A percentile compares a stretch with the other conserved stretches of the same genome.
Conservation (phyloP, 129 eudicot genomes). For the Chrysanthemum makinoi region DNA sequence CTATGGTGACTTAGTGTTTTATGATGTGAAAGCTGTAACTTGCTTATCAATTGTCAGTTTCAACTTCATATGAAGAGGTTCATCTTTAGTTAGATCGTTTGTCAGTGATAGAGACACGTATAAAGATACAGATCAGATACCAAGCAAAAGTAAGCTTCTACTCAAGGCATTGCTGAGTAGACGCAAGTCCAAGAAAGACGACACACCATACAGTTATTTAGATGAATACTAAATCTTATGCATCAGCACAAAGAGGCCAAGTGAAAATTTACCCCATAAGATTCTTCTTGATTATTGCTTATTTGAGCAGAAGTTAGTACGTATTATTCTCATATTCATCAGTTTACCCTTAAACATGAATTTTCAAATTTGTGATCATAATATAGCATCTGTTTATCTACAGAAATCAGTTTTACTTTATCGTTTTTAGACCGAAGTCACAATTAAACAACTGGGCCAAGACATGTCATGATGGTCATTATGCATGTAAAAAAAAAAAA, state of each 20-base stretch:
- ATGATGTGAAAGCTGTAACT: no score
- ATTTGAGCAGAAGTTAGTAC: not conserved
- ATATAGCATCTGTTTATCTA: not conserved
- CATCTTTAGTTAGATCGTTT: no score
- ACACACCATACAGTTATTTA: constrained; percentile 63
- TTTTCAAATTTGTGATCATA: constrained; percentile 8
- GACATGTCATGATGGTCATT: not conserved
- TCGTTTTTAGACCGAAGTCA: not conserved
- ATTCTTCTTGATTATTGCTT: not conserved
- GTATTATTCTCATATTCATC: constrained; percentile 21
- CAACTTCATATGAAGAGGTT: no score
- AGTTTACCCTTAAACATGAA: constrained; percentile 1
- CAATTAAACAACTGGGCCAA: not conserved
- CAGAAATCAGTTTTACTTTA: not conserved
- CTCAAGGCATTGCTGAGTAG: constrained; percentile 87
- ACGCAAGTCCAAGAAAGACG: constrained; percentile 87
- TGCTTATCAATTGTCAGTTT: no score
- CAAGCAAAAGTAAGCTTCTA: constrained; percentile 92
- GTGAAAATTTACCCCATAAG: not conserved
- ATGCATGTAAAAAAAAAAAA: not conserved
- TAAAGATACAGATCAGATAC: constrained; percentile 51
- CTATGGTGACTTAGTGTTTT: no score
- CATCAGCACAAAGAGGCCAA: not conserved
- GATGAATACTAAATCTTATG: constrained; percentile 64
- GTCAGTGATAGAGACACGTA: constrained; percentile 45